Percentiles rank a stretch among this genome's conserved stretches.
Conservation (phyloP, 495 filamentous ascomycete genomes). For the Bryoglossum gracile region DNA sequence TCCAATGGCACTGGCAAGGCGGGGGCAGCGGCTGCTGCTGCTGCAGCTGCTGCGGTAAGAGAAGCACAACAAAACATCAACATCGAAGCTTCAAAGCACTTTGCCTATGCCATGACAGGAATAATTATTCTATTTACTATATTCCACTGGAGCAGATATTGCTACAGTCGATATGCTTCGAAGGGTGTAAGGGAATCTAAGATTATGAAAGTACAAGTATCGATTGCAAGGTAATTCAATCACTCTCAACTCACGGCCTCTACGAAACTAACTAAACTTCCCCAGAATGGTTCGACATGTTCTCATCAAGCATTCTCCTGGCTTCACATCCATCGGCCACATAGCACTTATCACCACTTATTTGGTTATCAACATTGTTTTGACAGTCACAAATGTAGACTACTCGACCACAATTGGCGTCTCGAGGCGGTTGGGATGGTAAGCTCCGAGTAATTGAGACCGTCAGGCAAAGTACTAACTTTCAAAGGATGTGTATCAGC, state of each 20-base stretch:
- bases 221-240: slow-evolving; percentile 4
- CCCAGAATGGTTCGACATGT: slow-evolving; percentile 31
- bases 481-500: slow-evolving; percentile 42
- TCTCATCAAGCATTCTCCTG: slow-evolving; percentile 37
- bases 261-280: not conserved
- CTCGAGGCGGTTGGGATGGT: slow-evolving; percentile 44
- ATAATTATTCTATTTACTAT: slow-evolving; percentile 45
- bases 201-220: slow-evolving; percentile 9
- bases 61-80: slow-evolving; percentile 23
- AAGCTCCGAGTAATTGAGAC: slow-evolving; percentile 18
- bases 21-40: not conserved
- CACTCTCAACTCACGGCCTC: too few species aligned
- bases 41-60: slow-evolving; percentile 1
- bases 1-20: not conserved
- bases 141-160: slow-evolving; percentile 38
- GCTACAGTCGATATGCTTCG: slow-evolving; percentile 21
- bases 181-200: slow-evolving; percentile 1
- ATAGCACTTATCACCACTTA: slow-evolving; percentile 39
- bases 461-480: not conserved
- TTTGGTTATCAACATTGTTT: slow-evolving; percentile 42
- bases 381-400: slow-evolving; percentile 42
- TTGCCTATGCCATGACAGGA: slow-evolving; percentile 36
- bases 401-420: slow-evolving; percentile 26
- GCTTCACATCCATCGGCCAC: slow-evolving; percentile 47
- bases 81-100: slow-evolving; percentile 31